These are phyloP conservation scores for Colletotrichum sp. DNA, from an alignment of 2,329 filamentous ascomycete species.

Conservation along the genomic window DNA sequence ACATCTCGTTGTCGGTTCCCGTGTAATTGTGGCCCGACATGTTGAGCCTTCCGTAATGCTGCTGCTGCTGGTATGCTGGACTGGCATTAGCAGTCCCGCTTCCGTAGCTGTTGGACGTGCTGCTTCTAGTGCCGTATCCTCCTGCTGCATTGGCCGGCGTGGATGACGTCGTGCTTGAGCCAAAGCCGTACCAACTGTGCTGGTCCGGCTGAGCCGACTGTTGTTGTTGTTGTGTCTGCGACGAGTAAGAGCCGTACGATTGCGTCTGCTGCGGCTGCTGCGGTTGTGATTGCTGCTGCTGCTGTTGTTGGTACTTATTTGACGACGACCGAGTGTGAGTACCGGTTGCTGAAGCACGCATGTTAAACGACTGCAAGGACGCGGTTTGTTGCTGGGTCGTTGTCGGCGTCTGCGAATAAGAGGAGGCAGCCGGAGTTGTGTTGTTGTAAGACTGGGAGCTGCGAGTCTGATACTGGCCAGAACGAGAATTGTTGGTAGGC, in stretches of 20 bases:
- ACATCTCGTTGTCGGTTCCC: slow-evolving; percentile 3
- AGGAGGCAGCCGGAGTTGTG: not conserved
- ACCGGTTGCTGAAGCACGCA: slow-evolving; percentile 14
- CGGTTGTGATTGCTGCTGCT: not conserved
- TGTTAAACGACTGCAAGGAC: slow-evolving; percentile 27
- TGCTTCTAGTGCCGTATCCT: not conserved
- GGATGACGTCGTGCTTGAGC: not conserved
- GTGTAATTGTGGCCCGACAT: slow-evolving; percentile 3
- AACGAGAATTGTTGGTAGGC: slow-evolving; percentile 25
- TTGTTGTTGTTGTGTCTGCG: slow-evolving; percentile 7
- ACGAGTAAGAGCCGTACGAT: not conserved
- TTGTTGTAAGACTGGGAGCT: not conserved
- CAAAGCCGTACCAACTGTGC: slow-evolving; percentile 18
- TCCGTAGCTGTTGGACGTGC: not conserved
- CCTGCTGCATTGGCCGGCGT: not conserved
- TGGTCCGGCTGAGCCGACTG: slow-evolving; percentile 5
- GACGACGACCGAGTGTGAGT: not conserved
- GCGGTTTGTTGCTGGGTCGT: slow-evolving; percentile 30
- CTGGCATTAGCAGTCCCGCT: not conserved
- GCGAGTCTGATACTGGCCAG: slow-evolving; percentile 2
- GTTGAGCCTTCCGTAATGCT: not conserved
- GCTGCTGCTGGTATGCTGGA: slow-evolving; percentile 17
- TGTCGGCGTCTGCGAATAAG: slow-evolving; percentile 10
- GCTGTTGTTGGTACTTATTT: not conserved
- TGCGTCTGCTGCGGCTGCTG: not conserved